These are phyloP conservation scores for Monosporozyma servazzii DNA, from an alignment of 805 yeast species.

Conservation along the genomic window DNA sequence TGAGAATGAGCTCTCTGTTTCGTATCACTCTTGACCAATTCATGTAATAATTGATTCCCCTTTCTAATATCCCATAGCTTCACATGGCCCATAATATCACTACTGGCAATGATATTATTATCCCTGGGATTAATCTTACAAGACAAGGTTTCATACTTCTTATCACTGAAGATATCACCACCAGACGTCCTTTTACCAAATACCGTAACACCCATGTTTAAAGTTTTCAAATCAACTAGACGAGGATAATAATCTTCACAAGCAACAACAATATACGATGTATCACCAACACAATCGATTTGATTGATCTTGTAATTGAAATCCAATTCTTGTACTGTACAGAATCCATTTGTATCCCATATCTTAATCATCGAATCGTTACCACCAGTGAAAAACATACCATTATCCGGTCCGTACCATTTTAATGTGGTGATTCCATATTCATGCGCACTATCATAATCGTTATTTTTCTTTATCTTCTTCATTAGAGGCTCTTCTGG, in stretches of 20 bases:
- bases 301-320: slow-evolving; percentile 55
- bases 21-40: slow-evolving; percentile 8
- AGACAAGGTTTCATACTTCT: slow-evolving; percentile 28
- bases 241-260: slow-evolving; percentile 61
- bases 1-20: slow-evolving; percentile 58
- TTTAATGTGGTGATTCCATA: slow-evolving; percentile 64
- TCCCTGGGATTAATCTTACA: slow-evolving; percentile 70
- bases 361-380: slow-evolving; percentile 68
- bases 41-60: slow-evolving; percentile 18
- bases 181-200: slow-evolving; percentile 45
- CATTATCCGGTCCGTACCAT: slow-evolving; percentile 90
- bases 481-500: neutral
- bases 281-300: slow-evolving; percentile 37
- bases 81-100: slow-evolving; percentile 74
- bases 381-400: slow-evolving; percentile 75
- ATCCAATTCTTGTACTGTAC: slow-evolving; percentile 58
- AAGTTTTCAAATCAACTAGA: slow-evolving; percentile 62
- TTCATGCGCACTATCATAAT: slow-evolving; percentile 36
- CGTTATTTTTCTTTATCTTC: neutral
- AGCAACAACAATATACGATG: slow-evolving; percentile 48
- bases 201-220: slow-evolving; percentile 65
- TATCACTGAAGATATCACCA: slow-evolving; percentile 44
- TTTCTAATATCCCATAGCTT: slow-evolving; percentile 76
- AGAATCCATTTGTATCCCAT: slow-evolving; percentile 68
- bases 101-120: slow-evolving; percentile 58